Base-by-base conservation (phyloP, 2,329 filamentous ascomycete species). In the Apiospora marii region DNA sequence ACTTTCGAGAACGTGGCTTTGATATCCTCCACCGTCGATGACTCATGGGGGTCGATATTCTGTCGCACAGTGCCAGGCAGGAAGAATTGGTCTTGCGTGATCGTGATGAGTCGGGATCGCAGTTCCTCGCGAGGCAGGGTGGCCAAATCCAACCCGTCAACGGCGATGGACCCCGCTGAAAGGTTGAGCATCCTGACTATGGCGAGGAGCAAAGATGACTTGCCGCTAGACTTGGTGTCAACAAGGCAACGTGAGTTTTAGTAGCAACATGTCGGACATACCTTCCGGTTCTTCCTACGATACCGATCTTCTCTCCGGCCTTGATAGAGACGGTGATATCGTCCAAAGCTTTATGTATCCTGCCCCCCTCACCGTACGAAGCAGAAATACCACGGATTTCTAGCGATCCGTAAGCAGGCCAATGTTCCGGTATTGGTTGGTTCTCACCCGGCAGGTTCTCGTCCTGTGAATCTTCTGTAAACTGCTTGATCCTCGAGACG, bases 31-130 rank as follows among this genome's bases (percentile, higher is more conserved):
- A 68, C 34, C 0, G 77, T 77, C 0, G 78, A 76, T 1, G 74
- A 43, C 0, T 73, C 71, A n/a, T 74, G 78, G 0, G 81, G 80
- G 70, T 83, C 82, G 1, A 84, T 78, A 51, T 83, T 82, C 72
- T 75, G 71, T 81, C 82, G 1, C 75, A 81, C 51, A 78, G 80
- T 82, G 67, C 80, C 83, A 1, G 80, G 81, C 3, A 85, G 76
- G 75, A 87, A 85, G 16, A 85, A 81, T 0, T 82, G 74, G 16
- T 86, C 85, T 75, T 87, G 85, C 0, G 85, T 83, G 3, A 86
- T 76, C 3, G 82, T 81, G 67, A 84, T 83, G 44, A 86, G 7
- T 84, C 82, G 1, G 86, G 78, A 0, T 75, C 74, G 1, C 74
- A 13, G 3, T 83, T 78, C 44, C 82, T 73, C 6, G 86, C 77